Conservation (phyloP, 2,329 filamentous ascomycete genomes). For the Pseudogymnoascus verrucosus region DNA sequence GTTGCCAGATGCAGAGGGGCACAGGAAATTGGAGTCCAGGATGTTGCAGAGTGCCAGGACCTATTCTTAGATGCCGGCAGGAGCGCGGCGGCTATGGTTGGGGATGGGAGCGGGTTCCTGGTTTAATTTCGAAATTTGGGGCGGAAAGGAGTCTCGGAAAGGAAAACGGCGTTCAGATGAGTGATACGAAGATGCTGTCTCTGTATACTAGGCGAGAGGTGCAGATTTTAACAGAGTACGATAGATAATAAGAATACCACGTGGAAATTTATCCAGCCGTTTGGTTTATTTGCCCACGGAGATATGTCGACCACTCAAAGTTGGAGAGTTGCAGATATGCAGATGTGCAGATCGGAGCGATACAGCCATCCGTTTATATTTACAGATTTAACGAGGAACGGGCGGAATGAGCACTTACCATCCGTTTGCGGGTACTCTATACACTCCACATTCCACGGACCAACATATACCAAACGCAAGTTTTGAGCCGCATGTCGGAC, state of each 20-base stretch:
- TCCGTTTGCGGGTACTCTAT: constrained; percentile 3
- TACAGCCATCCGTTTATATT: constrained; percentile 1
- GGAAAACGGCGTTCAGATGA: constrained; percentile 9
- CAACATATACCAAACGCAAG: constrained; percentile 1
- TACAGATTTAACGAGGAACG: neutral
- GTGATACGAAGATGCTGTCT: constrained; percentile 1
- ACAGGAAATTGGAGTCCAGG: constrained; percentile 66
- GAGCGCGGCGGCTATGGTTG: constrained; percentile 62
- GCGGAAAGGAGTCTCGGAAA: constrained; percentile 7
- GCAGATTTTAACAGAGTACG: neutral
- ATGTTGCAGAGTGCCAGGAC: constrained; percentile 75
- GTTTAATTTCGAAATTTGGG: constrained; percentile 10
- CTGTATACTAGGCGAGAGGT: neutral
- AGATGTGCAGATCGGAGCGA: neutral
- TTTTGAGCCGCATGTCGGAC: neutral
- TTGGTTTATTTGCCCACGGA: neutral
- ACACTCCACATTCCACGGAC: neutral
- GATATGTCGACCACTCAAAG: neutral
- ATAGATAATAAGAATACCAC: constrained; percentile 10
- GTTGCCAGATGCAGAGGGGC: constrained; percentile 77
- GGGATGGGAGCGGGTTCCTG: constrained; percentile 57
- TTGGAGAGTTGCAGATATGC: neutral
- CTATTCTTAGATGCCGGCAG: constrained; percentile 75
- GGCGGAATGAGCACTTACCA: neutral
- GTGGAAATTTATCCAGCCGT: neutral